These are phyloP conservation scores for Phaffia tasmanica DNA, from an alignment of 768 basidiomycete genomes.

Conservation along the genomic window DNA sequence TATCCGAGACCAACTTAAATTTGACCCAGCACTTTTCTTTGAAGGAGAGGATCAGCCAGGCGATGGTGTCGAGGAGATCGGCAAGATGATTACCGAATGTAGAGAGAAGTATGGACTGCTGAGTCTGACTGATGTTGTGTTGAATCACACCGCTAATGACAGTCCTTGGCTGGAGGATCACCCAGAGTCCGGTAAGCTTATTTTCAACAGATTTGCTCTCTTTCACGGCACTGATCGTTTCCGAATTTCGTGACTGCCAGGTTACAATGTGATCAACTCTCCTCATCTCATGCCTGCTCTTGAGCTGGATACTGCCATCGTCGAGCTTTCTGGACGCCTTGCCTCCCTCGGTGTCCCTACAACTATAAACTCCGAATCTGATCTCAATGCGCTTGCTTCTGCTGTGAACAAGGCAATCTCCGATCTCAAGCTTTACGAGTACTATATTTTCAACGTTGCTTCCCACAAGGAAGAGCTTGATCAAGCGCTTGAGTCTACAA, in stretches of 20 bases:
- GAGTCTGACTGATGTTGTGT: slow-evolving; percentile 84
- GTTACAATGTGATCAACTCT: slow-evolving; percentile 79
- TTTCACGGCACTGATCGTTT: not conserved
- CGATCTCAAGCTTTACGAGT: slow-evolving; percentile 72
- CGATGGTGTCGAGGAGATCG: slow-evolving; percentile 48
- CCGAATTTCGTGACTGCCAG: slow-evolving; percentile 41
- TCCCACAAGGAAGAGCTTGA: slow-evolving; percentile 53
- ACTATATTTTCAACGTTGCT: slow-evolving; percentile 71
- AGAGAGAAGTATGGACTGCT: slow-evolving; percentile 78
- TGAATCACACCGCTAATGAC: slow-evolving; percentile 95
- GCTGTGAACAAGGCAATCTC: slow-evolving; percentile 56
- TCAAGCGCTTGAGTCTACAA: slow-evolving; percentile 44
- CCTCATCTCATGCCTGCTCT: slow-evolving; percentile 87
- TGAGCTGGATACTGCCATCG: slow-evolving; percentile 76
- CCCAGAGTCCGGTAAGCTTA: slow-evolving; percentile 74
- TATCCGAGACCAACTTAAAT: slow-evolving; percentile 72
- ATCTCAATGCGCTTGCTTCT: slow-evolving; percentile 55
- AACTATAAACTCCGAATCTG: slow-evolving; percentile 50
- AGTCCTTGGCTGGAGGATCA: slow-evolving; percentile 83
- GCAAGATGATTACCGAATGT: slow-evolving; percentile 56
- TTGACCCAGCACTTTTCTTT: slow-evolving; percentile 63
- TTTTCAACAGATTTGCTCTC: not conserved
- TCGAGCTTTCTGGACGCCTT: slow-evolving; percentile 65
- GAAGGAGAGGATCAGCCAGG: slow-evolving; percentile 38
- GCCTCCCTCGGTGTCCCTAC: slow-evolving; percentile 60